Conservation (phyloP, 148 eudicot species). For the Spergularia bocconei region DNA sequence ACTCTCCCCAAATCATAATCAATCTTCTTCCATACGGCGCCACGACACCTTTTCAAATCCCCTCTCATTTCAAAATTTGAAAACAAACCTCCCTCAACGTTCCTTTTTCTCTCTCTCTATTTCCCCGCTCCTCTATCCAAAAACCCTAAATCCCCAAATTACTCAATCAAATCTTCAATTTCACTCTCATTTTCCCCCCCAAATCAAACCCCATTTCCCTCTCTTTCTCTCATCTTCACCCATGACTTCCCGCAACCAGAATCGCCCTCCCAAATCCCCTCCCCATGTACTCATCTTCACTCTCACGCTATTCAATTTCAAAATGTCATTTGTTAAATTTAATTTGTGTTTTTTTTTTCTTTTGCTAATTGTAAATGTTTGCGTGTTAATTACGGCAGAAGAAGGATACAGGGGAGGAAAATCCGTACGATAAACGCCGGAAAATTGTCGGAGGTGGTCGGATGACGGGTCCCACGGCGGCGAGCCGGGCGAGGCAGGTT, state of each 20-base stretch:
- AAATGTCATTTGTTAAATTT: neutral
- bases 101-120: conserved; percentile 13
- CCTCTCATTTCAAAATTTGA: conserved; percentile 25
- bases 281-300: conserved; percentile 29
- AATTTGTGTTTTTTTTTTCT: neutral
- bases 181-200: neutral
- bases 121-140: neutral
- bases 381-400: conserved; percentile 32
- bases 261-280: conserved; percentile 49
- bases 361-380: neutral
- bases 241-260: conserved; percentile 52
- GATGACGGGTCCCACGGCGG: conserved; percentile 35
- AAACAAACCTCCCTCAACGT: conserved; percentile 13
- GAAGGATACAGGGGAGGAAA: conserved; percentile 37
- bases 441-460: conserved; percentile 44
- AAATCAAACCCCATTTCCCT: neutral
- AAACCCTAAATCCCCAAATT: conserved; percentile 31
- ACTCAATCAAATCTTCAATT: conserved; percentile 15
- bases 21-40: neutral
- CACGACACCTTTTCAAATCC: neutral
- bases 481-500: conserved; percentile 45
- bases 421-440: conserved; percentile 47
- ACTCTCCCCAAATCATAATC: too few species aligned
- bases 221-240: neutral
- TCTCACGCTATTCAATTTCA: neutral